Evolutionary conservation across 2,329 filamentous ascomycete species (phyloP), one percentile per base, ranked within the genome.

Genomic region (Colletotrichum cuscutae): DNA sequence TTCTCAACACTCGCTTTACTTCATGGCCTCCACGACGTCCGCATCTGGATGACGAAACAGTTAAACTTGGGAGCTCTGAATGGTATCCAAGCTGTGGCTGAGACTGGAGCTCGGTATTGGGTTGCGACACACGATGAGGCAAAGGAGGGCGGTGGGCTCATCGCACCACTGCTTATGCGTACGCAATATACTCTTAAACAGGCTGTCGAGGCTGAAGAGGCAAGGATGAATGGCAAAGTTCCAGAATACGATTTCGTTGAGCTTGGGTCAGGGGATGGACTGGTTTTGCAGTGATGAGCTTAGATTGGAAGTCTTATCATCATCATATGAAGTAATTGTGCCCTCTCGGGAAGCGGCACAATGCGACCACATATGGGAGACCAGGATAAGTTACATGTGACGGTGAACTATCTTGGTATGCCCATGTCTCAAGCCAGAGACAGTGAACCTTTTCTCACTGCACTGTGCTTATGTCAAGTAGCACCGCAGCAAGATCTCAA

Each of bases 1-100:
- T 80, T 93, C 35, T 79, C 82, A 2, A 87, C 87, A 0, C 83
- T 92, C 0, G 90, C 89, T 0, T 85, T 93, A 61, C 80, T 93
- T 8, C 91, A 93, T 78, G 91, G 91, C 0, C 81, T 93, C 9
- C 88, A 92, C 76, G 89, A 92, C 75, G 87, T 93, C 5, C 84
- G 84, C n/a, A 80, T 86, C 28, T 81, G 81, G 76, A 79, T 80
- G 78, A 77, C 79, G 30, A 87, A 89, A 77, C 90, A 92, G 78
- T 81, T 92, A 42, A 93, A 93, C 74, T 85, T 92, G 19, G 91
- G 91, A 2, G 91, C 87, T 0, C 83, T 88, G 71, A 93, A 92
- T 76, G 91, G 89, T 0, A 80, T 92, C 19, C 83, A 87, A 70
- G 88, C 89, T 3, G 89, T 89, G 71, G 80, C 84, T 19, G 80